Conservation (phyloP, 2,329 filamentous ascomycete species). For the Alternaria sp. region DNA sequence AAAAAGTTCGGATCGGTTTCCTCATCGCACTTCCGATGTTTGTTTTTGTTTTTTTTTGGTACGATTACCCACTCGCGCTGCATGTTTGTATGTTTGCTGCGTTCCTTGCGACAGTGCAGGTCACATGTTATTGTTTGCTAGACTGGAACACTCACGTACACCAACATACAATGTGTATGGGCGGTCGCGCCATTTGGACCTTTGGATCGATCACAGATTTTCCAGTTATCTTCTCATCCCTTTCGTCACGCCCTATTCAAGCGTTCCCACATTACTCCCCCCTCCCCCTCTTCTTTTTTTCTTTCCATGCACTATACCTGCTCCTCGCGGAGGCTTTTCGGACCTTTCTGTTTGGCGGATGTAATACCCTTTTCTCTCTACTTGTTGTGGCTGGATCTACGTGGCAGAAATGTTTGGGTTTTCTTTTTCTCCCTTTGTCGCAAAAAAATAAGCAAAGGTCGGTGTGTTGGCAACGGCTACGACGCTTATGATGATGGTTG, state of each 20-base stretch:
- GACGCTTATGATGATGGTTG: constrained; percentile 24
- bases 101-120: constrained; percentile 45
- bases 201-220: constrained; percentile 24
- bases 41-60: constrained; percentile 19
- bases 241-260: constrained; percentile 14
- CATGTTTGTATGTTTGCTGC: constrained; percentile 38
- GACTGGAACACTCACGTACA: constrained; percentile 51
- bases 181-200: constrained; percentile 31
- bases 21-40: constrained; percentile 21
- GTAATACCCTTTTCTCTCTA: constrained; percentile 38
- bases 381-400: constrained; percentile 22
- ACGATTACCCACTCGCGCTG: constrained; percentile 36
- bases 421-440: constrained; percentile 19
- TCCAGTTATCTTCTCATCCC: constrained; percentile 19
- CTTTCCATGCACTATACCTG: constrained; percentile 40
- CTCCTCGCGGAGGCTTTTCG: constrained; percentile 35
- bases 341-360: constrained; percentile 35
- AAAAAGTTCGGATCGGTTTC: constrained; percentile 30
- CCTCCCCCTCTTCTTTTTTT: constrained; percentile 17
- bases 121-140: constrained; percentile 51
- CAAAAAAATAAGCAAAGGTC: constrained; percentile 23
- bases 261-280: constrained; percentile 15
- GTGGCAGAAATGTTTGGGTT: constrained; percentile 13
- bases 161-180: constrained; percentile 39
- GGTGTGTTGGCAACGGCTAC: constrained; percentile 25